phyloP scores from a whole-genome alignment of 805 yeast species.

The Nakazawaea wickerhamii region DNA sequence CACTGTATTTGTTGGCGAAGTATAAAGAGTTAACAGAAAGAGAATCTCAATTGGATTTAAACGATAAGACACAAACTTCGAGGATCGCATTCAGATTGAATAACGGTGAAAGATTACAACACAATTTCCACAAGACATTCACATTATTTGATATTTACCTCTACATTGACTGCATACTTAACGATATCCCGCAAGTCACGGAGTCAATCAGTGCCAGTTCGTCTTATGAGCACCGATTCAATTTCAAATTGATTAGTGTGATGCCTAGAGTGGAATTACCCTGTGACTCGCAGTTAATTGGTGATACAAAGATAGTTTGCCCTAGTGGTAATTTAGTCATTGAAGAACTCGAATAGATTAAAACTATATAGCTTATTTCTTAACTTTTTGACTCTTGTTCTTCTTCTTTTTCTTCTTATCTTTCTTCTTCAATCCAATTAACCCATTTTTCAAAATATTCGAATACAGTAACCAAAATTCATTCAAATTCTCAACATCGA shows the following conservation, averaged over 20 bases:
- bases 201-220: constrained; percentile 24
- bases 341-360: constrained; percentile 4
- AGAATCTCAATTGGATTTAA: constrained; percentile 16
- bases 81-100: constrained; percentile 67
- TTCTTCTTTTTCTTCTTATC: constrained; percentile 70
- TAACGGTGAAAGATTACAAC: constrained; percentile 52
- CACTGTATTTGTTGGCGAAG: constrained; percentile 31
- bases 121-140: constrained; percentile 40
- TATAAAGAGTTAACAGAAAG: constrained; percentile 14
- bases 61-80: constrained; percentile 31
- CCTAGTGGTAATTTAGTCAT: constrained; percentile 30
- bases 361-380: background rate
- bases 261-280: constrained; percentile 49
- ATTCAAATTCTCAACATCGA: constrained; percentile 54
- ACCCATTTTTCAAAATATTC: constrained; percentile 62
- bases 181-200: constrained; percentile 17
- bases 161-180: constrained; percentile 50
- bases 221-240: constrained; percentile 39
- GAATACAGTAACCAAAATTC: constrained; percentile 76
- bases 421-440: constrained; percentile 74
- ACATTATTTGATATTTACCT: constrained; percentile 64
- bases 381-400: constrained; percentile 29
- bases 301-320: constrained; percentile 42
- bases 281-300: constrained; percentile 25
- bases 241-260: constrained; percentile 48